Base-by-base conservation (phyloP, 2,329 filamentous ascomycete genomes). In the Talaromyces sp. region DNA sequence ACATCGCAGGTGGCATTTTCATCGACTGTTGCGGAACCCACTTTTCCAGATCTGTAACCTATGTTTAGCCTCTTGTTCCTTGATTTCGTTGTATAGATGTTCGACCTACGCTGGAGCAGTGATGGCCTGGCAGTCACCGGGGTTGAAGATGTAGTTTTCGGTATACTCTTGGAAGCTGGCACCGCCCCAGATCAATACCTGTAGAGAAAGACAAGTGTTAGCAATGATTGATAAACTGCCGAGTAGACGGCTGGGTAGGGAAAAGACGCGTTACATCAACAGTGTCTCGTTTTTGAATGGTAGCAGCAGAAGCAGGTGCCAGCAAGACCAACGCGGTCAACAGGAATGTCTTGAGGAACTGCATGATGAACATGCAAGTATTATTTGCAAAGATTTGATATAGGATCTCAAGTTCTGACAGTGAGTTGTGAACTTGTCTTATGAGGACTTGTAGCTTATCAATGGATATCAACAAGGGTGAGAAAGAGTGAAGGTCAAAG, bases 1-100 rank as follows among this genome's bases (percentile, higher is more conserved):
- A 66, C 54, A 25, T 63, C 51, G 53, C 64, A 66, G 7, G 19
- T 62, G 19, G 60, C 64, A 56, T 66, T 66, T 15, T 58, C 19
- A n/a, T 66, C 64, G 29, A 66, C 64, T n/a, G 64, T 66, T 22
- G 60, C 64, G 27, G 64, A 66, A 1, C 64, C 64, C 7, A 66
- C 64, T 1, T 3, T 25, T 6, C 59, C 64, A 17, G 64, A 62
- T 17, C 64, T 66, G n/a, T 54, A 1, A 2, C 1, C 1, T 3
- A 13, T 25, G 5, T 10, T 53, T 25, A 47, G 22, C 27, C 19
- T 8, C n/a, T 38, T 19, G 8, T 54, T 40, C 8, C 5, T n/a
- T 40, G 8, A 15, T 36, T 25, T 10, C 27, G 47, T 53, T 13
- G 6, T 6, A 1, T 13, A 11, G 22, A 8, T 22, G 4, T 2